phyloP scores from a whole-genome alignment of 164 flowering plant species.

The Protea cynaroides region DNA sequence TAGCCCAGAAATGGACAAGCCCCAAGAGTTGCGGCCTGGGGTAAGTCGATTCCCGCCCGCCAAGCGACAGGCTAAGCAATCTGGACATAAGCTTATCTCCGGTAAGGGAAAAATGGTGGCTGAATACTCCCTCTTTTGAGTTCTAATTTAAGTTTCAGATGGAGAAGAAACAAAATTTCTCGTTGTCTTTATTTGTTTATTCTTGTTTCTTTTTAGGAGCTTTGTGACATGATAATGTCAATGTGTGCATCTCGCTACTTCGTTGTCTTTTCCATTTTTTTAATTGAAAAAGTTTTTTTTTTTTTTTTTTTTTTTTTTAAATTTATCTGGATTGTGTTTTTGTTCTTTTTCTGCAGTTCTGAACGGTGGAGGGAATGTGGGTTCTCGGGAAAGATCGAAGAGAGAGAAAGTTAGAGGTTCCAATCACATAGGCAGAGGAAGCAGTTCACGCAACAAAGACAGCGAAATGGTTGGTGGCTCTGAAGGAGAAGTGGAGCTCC shows the following conservation, averaged over 20 bases:
- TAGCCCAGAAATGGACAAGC: slow-evolving; percentile 38
- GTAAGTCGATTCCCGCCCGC: slow-evolving; percentile 24
- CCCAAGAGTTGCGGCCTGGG: slow-evolving; percentile 39
- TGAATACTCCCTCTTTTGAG: slow-evolving; percentile 7
- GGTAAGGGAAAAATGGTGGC: slow-evolving; percentile 12
- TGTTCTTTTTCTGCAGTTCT: slow-evolving; percentile 13
- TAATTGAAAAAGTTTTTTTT: not conserved
- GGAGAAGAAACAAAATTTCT: slow-evolving; percentile 7
- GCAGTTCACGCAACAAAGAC: slow-evolving; percentile 20
- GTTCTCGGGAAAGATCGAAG: slow-evolving; percentile 27
- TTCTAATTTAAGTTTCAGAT: not conserved
- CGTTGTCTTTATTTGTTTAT: slow-evolving; percentile 25
- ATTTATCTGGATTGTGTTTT: not conserved
- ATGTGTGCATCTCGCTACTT: slow-evolving; percentile 14
- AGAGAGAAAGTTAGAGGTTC: slow-evolving; percentile 27
- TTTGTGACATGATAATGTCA: slow-evolving; percentile 22
- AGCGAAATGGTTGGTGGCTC: slow-evolving; percentile 39
- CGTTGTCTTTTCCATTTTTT: not conserved
- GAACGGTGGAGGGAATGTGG: slow-evolving; percentile 15
- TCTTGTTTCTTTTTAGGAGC: slow-evolving; percentile 8
- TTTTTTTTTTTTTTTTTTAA: not conserved
- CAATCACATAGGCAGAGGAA: slow-evolving; percentile 19
- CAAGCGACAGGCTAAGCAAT: slow-evolving; percentile 24
- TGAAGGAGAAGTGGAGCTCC: slow-evolving; percentile 35
- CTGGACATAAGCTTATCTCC: slow-evolving; percentile 23